phyloP scores from a whole-genome alignment of 179 eudicot genomes.

The Carnegiea gigantea region DNA sequence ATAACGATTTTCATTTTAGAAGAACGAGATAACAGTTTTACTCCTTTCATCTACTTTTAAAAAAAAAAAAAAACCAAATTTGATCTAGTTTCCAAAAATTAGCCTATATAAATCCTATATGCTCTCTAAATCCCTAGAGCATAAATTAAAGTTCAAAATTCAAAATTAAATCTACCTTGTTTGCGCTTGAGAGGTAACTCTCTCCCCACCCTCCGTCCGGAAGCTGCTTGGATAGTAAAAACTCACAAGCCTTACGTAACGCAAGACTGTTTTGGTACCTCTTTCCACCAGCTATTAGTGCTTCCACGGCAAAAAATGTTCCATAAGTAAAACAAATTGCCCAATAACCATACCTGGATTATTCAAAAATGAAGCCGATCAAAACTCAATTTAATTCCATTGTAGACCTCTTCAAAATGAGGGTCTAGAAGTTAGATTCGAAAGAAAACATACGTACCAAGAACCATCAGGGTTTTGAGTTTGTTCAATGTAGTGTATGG shows the following conservation, averaged over 20 bases:
- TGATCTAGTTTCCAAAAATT: too few species aligned
- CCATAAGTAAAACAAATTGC: slow-evolving; percentile 40
- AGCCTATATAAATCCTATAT: too few species aligned
- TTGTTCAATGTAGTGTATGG: slow-evolving; percentile 23
- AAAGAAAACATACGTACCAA: slow-evolving; percentile 18
- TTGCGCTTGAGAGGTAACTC: slow-evolving; percentile 36
- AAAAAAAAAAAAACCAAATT: too few species aligned
- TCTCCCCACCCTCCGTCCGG: slow-evolving; percentile 44
- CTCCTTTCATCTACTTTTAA: too few species aligned
- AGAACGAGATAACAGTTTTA: too few species aligned
- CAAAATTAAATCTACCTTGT: slow-evolving; percentile 26
- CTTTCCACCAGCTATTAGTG: slow-evolving; percentile 21
- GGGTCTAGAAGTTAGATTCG: too few species aligned
- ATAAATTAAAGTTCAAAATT: too few species aligned
- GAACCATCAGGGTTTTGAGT: slow-evolving; percentile 40
- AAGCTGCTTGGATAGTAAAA: slow-evolving; percentile 39
- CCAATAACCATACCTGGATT: slow-evolving; percentile 39
- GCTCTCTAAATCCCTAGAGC: too few species aligned
- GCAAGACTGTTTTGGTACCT: slow-evolving; percentile 24
- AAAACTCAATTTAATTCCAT: too few species aligned
- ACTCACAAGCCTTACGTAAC: slow-evolving; percentile 38
- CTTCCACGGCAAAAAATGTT: slow-evolving; percentile 44
- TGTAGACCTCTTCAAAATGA: too few species aligned
- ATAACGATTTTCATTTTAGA: too few species aligned
- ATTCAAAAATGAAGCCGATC: background rate